phyloP scores from a whole-genome alignment of 2,329 filamentous ascomycete genomes.

The Ilyonectria mors-panacis region DNA sequence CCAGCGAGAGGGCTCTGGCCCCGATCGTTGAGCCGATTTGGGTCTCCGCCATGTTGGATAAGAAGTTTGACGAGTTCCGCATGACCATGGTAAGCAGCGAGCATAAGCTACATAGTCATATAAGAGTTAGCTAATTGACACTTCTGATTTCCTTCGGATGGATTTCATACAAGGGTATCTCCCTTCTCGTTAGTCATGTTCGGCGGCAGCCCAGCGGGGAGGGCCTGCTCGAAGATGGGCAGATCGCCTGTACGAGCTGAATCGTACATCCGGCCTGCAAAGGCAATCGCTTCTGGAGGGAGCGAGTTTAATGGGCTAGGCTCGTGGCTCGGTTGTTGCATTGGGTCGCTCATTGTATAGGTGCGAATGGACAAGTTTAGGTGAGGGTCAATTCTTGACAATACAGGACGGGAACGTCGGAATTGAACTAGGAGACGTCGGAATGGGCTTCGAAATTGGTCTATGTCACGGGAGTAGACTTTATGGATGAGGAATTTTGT shows the following conservation, averaged over 20 bases:
- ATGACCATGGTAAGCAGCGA: slow-evolving; percentile 79
- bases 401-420: neutral
- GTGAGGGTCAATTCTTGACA: neutral
- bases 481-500: no score
- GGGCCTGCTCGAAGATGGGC: slow-evolving; percentile 72
- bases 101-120: slow-evolving; percentile 71
- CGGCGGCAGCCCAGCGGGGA: slow-evolving; percentile 75
- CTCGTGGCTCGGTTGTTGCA: slow-evolving; percentile 29
- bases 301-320: slow-evolving; percentile 51
- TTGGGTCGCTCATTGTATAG: slow-evolving; percentile 34
- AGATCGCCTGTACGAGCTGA: slow-evolving; percentile 73
- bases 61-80: slow-evolving; percentile 72
- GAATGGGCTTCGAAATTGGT: neutral
- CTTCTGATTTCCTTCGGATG: neutral
- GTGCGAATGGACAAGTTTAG: neutral
- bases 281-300: slow-evolving; percentile 75
- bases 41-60: slow-evolving; percentile 74
- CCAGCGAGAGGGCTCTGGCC: slow-evolving; percentile 80
- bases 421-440: neutral
- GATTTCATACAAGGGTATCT: slow-evolving; percentile 72
- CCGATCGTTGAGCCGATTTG: slow-evolving; percentile 77
- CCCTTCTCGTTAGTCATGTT: slow-evolving; percentile 82
- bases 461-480: no score
- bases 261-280: slow-evolving; percentile 78
- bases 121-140: neutral